A percentile compares a stretch with the other conserved stretches of the same genome.
phyloP scores from a whole-genome alignment of 345 rosid genomes.

The Eucalyptus camaldulensis region DNA sequence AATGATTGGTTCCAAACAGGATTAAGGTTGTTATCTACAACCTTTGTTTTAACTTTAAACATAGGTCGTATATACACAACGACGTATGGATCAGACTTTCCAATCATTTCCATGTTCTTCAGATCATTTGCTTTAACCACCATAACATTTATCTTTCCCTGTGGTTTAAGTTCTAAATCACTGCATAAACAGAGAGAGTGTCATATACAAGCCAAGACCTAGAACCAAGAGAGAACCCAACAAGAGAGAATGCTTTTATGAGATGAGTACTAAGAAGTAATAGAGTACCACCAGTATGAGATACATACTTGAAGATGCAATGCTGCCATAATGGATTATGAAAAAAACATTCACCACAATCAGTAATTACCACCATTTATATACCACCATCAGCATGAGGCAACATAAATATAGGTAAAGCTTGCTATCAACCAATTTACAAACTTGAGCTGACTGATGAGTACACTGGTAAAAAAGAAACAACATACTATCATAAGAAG shows the following conservation, averaged over 20 bases:
- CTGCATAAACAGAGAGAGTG: conserved; percentile 23
- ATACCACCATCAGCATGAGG: neutral
- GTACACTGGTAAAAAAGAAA: neutral
- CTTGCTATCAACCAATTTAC: neutral
- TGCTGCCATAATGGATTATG: neutral
- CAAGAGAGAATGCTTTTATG: neutral
- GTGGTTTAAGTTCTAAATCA: conserved; percentile 95
- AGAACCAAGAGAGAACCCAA: neutral
- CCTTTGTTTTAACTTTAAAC: conserved; percentile 75
- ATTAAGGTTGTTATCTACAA: conserved; percentile 82
- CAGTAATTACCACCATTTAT: neutral
- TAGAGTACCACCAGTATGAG: neutral
- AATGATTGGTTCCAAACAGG: conserved; percentile 90
- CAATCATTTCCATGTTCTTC: conserved; percentile 98
- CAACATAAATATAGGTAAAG: neutral
- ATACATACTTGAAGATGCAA: neutral
- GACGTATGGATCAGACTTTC: conserved; percentile 96
- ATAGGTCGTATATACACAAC: conserved; percentile 66
- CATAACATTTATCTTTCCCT: conserved; percentile 68
- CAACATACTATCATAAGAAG: neutral
- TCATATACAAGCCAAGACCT: neutral
- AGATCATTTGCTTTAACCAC: conserved; percentile 70
- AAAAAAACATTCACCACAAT: neutral
- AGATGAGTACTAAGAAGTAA: neutral
- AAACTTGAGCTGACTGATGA: neutral